Percentiles rank a stretch among this genome's conserved stretches.
Conservation (phyloP, 495 filamentous ascomycete species). For the Cryomyces antarcticus region DNA sequence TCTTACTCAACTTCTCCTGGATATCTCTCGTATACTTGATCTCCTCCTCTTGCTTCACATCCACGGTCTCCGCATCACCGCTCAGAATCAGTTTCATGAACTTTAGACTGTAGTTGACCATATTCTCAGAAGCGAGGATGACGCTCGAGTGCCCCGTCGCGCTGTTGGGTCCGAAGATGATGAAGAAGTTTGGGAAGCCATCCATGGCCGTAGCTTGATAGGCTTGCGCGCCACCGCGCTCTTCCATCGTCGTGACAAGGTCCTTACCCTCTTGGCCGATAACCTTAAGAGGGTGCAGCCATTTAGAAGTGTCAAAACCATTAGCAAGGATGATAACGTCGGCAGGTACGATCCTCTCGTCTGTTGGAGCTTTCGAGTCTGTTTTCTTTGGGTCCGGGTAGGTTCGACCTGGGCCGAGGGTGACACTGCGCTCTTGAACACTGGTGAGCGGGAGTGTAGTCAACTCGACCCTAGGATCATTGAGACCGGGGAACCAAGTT, state of each 20-base stretch:
- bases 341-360: conserved; percentile 28
- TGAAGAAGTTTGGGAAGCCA: conserved; percentile 49
- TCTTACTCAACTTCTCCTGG: conserved; percentile 30
- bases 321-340: conserved; percentile 17
- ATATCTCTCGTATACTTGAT: conserved; percentile 30
- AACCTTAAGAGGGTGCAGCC: conserved; percentile 20
- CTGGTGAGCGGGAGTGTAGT: conserved; percentile 32
- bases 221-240: conserved; percentile 34
- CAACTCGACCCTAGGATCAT: conserved; percentile 33
- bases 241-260: conserved; percentile 32
- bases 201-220: conserved; percentile 46
- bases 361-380: conserved; percentile 11
- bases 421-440: conserved; percentile 28
- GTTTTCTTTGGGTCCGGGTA: conserved; percentile 22
- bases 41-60: conserved; percentile 33
- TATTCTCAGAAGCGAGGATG: conserved; percentile 38
- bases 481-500: conserved; percentile 32
- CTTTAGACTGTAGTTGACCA: conserved; percentile 30
- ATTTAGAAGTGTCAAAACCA: conserved; percentile 21
- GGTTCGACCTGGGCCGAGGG: conserved; percentile 28
- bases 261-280: conserved; percentile 26
- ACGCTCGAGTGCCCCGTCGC: conserved; percentile 42
- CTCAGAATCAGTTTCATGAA: conserved; percentile 30
- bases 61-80: conserved; percentile 20
- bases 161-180: conserved; percentile 45